Base-by-base conservation (phyloP, 1,284 basidiomycete species). In the Ganoderma leucocontextum region DNA sequence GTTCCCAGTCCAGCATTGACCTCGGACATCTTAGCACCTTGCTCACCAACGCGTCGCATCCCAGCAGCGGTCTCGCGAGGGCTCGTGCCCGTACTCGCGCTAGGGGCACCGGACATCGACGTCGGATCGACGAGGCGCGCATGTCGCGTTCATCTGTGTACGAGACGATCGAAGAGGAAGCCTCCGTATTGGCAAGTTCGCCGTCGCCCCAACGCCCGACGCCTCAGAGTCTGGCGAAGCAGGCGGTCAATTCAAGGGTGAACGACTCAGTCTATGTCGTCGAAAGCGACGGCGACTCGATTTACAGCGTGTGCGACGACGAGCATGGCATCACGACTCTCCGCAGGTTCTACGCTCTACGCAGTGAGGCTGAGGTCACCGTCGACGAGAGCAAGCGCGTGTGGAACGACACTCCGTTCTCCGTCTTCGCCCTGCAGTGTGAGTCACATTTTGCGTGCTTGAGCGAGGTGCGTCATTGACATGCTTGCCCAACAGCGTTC, bases 161-260 rank as follows among this genome's bases (percentile, higher is more conserved):
- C 69, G 92, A 93, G 76, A 93, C 90, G 0, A 94, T 95, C 64
- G 84, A 92, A 62, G 92, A 94, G 71, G 93, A 94, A 71, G 77
- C 83, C 8, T 82, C 83, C 1, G 77, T 77, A 0, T 58, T 74
- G 5, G 74, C 74, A 3, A 81, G 79, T 60, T 80, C 84, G 1
- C 78, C 83, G 0, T 82, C 82, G 1, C 79, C 84, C 8, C 72
- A 64, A 47, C 70, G 71, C 62, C 64, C 55, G 3, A 73, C 76
- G 7, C 60, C 72, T 65, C 71, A 69, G 63, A 41, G 70, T 66
- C 55, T 58, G 35, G 42, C 70, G 65, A 70, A 65, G 66, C 58
- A 60, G 58, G 63, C 44, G 38, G 35, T 49, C 47, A 41, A 39
- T 41, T 67, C 42, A 8, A 66, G 60, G 63, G 25, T 65, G 63